phyloP scores from a whole-genome alignment of 805 yeast genomes.

The Kazachstania bromeliacearum region DNA sequence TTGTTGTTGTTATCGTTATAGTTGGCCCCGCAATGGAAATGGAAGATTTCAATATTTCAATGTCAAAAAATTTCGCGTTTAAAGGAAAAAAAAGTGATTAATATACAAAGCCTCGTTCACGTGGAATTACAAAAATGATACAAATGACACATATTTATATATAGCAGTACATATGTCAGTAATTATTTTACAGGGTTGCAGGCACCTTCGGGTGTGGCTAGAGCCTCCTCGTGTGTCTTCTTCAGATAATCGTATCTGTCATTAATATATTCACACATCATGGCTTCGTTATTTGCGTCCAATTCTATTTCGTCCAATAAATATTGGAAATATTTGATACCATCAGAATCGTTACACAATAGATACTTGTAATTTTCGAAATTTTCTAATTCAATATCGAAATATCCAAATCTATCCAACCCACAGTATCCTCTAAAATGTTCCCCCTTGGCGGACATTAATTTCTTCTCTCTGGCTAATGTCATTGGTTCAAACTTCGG shows the following conservation, averaged over 20 bases:
- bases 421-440: slow-evolving; percentile 20
- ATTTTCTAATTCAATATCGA: slow-evolving; percentile 23
- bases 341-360: slow-evolving; percentile 13
- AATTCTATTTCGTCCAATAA: slow-evolving; percentile 10
- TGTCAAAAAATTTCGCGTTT: no score
- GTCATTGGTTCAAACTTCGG: slow-evolving; percentile 33
- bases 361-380: slow-evolving; percentile 17
- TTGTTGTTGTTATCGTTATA: no score
- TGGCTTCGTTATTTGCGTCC: slow-evolving; percentile 9
- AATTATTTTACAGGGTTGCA: no score
- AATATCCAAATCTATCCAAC: slow-evolving; percentile 13
- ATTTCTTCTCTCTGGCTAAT: slow-evolving; percentile 16
- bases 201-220: no score
- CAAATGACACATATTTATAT: no score
- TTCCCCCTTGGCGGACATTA: slow-evolving; percentile 15
- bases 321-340: slow-evolving; percentile 14
- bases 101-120: no score
- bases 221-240: slow-evolving; percentile 17
- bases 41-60: no score
- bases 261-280: slow-evolving; percentile 21
- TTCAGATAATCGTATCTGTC: slow-evolving; percentile 15
- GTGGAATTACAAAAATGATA: no score
- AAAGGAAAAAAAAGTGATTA: no score
- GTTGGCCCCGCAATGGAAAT: no score
- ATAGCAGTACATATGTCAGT: no score